Percentiles rank a stretch among this genome's conserved stretches.
phyloP scores from a whole-genome alignment of 2,329 filamentous ascomycete genomes.

The Penicillium sclerotigenum region DNA sequence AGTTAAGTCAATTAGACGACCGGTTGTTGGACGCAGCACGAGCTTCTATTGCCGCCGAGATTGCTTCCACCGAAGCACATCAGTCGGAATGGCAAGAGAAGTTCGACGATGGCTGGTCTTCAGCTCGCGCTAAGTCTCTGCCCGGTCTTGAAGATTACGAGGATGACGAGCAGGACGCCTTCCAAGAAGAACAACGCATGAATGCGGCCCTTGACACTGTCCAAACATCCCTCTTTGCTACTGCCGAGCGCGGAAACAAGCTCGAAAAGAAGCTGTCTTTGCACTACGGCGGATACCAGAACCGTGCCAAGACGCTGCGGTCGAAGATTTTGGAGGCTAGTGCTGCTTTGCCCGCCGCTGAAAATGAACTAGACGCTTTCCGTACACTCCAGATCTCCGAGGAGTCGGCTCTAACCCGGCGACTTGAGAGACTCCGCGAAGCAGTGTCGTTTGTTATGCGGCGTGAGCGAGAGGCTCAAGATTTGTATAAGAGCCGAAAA shows the following conservation, averaged over 20 bases:
- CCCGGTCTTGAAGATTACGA: conserved; percentile 78
- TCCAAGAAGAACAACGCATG: conserved; percentile 57
- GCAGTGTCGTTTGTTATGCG: conserved; percentile 77
- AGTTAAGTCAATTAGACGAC: conserved; percentile 67
- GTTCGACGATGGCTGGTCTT: conserved; percentile 53
- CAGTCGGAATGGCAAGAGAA: conserved; percentile 44
- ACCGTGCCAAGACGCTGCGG: conserved; percentile 74
- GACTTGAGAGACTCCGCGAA: conserved; percentile 72
- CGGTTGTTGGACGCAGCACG: conserved; percentile 69
- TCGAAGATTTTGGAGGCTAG: conserved; percentile 76
- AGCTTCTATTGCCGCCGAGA: conserved; percentile 70
- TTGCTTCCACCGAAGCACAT: conserved; percentile 50
- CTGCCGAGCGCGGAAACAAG: conserved; percentile 78
- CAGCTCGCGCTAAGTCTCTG: conserved; percentile 52
- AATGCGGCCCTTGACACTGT: conserved; percentile 70
- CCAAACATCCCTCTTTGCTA: conserved; percentile 68
- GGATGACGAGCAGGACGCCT: conserved; percentile 66
- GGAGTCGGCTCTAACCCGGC: conserved; percentile 67
- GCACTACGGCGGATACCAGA: conserved; percentile 85
- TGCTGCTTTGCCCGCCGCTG: conserved; percentile 70
- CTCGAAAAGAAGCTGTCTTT: conserved; percentile 89
- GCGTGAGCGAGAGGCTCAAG: conserved; percentile 86
- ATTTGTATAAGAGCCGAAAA: conserved; percentile 70
- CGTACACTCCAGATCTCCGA: conserved; percentile 74
- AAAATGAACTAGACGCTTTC: conserved; percentile 69